Evolutionary conservation across 768 basidiomycete species (phyloP).

Genomic region (Psilocybe azurescens): DNA sequence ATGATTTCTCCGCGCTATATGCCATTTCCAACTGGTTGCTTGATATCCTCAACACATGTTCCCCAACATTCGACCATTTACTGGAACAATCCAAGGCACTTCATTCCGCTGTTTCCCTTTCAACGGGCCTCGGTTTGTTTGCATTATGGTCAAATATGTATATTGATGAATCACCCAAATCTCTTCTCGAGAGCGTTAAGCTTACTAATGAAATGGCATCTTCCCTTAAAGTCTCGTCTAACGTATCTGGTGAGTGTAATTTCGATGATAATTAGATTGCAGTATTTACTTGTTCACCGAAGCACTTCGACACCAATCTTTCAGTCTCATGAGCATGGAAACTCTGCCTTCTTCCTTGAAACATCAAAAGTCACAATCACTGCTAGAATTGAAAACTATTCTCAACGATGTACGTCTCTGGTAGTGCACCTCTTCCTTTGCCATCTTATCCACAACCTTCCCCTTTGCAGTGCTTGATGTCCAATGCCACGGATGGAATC

Average conservation of each 20-base stretch:
- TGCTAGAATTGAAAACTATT: conserved; percentile 17
- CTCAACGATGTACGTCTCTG: conserved; percentile 23
- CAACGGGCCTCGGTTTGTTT: conserved; percentile 74
- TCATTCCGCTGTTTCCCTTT: conserved; percentile 54
- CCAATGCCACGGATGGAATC: conserved; percentile 2
- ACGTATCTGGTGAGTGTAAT: conserved; percentile 20
- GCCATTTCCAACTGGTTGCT: conserved; percentile 61
- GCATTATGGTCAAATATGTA: conserved; percentile 71
- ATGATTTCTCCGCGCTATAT: conserved; percentile 73
- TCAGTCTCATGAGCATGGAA: conserved; percentile 45
- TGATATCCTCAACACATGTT: conserved; percentile 41
- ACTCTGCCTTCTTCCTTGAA: conserved; percentile 31
- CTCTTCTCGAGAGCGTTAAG: conserved; percentile 7
- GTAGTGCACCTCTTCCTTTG: background rate
- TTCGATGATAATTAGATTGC: background rate
- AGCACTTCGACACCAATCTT: conserved; percentile 46
- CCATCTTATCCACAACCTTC: background rate
- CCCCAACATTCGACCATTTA: conserved; percentile 39
- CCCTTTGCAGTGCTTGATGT: conserved; percentile 18
- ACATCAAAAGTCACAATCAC: conserved; percentile 16
- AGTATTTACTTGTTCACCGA: conserved; percentile 7
- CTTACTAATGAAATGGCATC: conserved; percentile 19
- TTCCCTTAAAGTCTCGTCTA: conserved; percentile 22
- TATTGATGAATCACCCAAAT: conserved; percentile 25
- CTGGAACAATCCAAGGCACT: conserved; percentile 42